Conservation (phyloP, 768 basidiomycete species). For the Kwoniella mangroviensis region DNA sequence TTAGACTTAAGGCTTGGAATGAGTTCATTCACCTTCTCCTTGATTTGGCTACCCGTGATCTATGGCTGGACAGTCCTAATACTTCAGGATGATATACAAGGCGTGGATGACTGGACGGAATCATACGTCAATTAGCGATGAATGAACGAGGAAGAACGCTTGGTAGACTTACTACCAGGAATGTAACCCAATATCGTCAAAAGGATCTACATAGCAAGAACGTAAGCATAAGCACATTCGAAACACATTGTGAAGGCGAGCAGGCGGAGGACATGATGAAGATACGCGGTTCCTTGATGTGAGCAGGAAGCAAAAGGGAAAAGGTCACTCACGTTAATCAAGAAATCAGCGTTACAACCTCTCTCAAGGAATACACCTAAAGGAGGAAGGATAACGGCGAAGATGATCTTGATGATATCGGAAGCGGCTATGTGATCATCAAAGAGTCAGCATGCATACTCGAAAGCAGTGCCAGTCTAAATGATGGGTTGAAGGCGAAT, state of each 20-base stretch:
- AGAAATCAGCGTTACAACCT: constrained; percentile 77
- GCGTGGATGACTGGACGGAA: constrained; percentile 45
- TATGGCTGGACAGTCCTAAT: constrained; percentile 16
- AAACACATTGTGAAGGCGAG: no score
- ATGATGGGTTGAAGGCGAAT: background rate
- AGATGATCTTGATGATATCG: constrained; percentile 54
- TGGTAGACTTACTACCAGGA: constrained; percentile 60
- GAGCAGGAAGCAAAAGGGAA: background rate
- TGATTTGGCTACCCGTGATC: background rate
- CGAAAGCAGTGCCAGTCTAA: no score
- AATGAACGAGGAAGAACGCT: constrained; percentile 17
- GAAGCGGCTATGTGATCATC: constrained; percentile 31
- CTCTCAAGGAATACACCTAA: constrained; percentile 87
- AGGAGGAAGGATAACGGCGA: constrained; percentile 61
- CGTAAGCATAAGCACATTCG: background rate
- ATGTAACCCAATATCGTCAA: constrained; percentile 73
- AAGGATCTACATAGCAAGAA: constrained; percentile 58
- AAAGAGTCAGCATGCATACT: constrained; percentile 3
- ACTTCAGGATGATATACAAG: constrained; percentile 49
- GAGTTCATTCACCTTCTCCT: background rate
- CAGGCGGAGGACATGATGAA: no score
- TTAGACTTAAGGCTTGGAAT: background rate
- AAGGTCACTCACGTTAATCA: constrained; percentile 58
- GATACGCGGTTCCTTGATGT: no score
- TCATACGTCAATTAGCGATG: constrained; percentile 18